Evolutionary conservation across 2,329 filamentous ascomycete genomes (phyloP).

Genomic region (Pseudogymnoascus verrucosus): DNA sequence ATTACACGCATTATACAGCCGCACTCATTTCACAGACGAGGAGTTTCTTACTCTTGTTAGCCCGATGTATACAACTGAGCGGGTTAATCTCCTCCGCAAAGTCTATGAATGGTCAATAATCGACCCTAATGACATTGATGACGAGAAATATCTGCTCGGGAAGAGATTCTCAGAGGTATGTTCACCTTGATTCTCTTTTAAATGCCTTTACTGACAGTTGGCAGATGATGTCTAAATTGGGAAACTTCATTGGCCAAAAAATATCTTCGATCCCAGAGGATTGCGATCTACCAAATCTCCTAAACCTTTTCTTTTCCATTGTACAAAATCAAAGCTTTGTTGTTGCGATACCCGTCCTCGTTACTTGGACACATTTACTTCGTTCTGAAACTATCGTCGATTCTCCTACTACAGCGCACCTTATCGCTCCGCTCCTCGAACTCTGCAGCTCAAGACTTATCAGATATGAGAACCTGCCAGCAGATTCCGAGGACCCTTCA

Average conservation of each 20-base stretch:
- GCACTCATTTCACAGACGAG: slow-evolving; percentile 64
- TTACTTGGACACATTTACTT: slow-evolving; percentile 81
- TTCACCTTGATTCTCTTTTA: not conserved
- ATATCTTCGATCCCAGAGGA: slow-evolving; percentile 56
- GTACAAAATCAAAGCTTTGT: slow-evolving; percentile 80
- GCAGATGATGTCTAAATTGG: slow-evolving; percentile 77
- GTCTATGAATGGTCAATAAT: slow-evolving; percentile 75
- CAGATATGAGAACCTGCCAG: slow-evolving; percentile 78
- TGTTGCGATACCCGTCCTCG: slow-evolving; percentile 85
- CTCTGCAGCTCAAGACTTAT: slow-evolving; percentile 76
- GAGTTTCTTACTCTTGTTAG: slow-evolving; percentile 73
- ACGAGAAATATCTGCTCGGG: slow-evolving; percentile 82
- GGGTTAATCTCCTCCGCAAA: slow-evolving; percentile 61
- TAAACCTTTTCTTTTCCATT: slow-evolving; percentile 71
- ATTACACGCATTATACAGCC: slow-evolving; percentile 72
- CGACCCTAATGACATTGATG: slow-evolving; percentile 75
- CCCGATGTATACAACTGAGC: slow-evolving; percentile 67
- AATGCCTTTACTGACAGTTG: slow-evolving; percentile 5
- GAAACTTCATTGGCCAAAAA: slow-evolving; percentile 74
- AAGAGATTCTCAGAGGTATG: slow-evolving; percentile 90
- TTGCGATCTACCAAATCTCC: slow-evolving; percentile 64
- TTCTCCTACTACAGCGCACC: slow-evolving; percentile 49
- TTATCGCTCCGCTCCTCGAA: slow-evolving; percentile 71
- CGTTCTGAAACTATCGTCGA: slow-evolving; percentile 61
- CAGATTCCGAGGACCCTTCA: slow-evolving; percentile 72